These are phyloP conservation scores for Groenewaldozyma salmanticensis DNA, from an alignment of 805 yeast species.

Conservation along the genomic window DNA sequence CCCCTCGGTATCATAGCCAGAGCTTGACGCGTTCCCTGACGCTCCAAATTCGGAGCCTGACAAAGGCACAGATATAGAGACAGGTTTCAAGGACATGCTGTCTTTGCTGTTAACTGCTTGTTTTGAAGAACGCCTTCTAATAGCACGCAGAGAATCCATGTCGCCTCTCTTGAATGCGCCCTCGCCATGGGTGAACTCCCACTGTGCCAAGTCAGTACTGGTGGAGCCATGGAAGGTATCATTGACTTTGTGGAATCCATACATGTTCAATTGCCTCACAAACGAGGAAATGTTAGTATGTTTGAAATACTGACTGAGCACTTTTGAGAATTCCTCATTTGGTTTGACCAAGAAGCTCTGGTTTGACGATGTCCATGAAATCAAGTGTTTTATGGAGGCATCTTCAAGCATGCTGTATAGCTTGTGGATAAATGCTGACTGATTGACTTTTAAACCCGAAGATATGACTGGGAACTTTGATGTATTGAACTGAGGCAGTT, in stretches of 20 bases:
- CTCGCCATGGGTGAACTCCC: conserved; percentile 88
- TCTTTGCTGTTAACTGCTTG: conserved; percentile 24
- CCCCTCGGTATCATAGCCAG: conserved; percentile 2
- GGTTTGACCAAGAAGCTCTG: conserved; percentile 76
- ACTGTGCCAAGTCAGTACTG: conserved; percentile 25
- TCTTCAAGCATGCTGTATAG: conserved; percentile 78
- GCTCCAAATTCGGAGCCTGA: conserved; percentile 13
- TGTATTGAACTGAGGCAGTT: background rate
- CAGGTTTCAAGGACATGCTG: conserved; percentile 17
- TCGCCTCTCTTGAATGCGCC: conserved; percentile 77
- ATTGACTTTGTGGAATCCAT: conserved; percentile 75
- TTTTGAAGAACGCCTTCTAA: conserved; percentile 65
- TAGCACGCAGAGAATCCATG: conserved; percentile 56
- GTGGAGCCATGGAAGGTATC: conserved; percentile 24
- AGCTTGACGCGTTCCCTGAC: conserved; percentile 2
- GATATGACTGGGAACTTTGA: background rate
- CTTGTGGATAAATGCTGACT: conserved; percentile 74
- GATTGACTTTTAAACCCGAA: conserved; percentile 28
- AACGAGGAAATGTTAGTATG: conserved; percentile 91
- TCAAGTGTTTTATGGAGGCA: conserved; percentile 54
- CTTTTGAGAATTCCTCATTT: conserved; percentile 77
- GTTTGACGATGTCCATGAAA: conserved; percentile 71
- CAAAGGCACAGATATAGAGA: conserved; percentile 20
- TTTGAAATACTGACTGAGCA: conserved; percentile 64
- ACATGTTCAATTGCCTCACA: conserved; percentile 92